Base-by-base conservation (phyloP, 495 filamentous ascomycete genomes). In the Amorphotheca resinae region DNA sequence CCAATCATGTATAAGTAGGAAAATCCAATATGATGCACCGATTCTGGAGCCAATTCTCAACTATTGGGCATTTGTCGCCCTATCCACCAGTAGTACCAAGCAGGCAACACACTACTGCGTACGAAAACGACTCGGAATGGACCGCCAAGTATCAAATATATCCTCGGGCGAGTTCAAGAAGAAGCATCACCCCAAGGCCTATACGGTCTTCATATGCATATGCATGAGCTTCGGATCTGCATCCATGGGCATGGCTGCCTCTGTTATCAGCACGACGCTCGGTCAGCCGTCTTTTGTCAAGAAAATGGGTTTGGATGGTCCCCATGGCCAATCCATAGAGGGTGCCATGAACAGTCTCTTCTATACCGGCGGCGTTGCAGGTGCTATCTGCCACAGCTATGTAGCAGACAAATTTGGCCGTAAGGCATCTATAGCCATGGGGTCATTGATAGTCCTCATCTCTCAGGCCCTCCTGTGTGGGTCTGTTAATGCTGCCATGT, bases 401-500 rank as follows among this genome's bases (percentile, higher is more conserved):
- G 18, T 37, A 8, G 14, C 21, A 1, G 38, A 55, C 28, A 39
- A 43, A 42, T 59, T 14, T 16, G 56, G 53, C 1, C 41, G 53
- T n/a, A 59, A 56, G 32, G 42, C 46, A 38, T 34, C 43, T 15
- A 51, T 57, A 17, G 42, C 47, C 22, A 33, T 46, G 35, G 33
- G 43, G 22, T 25, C 42, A 3, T 5, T 33, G 12, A 11, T 47
- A 4, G 22, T 38, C 3, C 4, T 60, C 26, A 38, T 62, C 18
- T 51, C 53, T 9, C 53, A 55, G 3, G 55, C 55, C 8, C 35
- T 55, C 12, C 42, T 53, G 15, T 46, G 57, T 4, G 59, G 49
- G 7, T 47, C 32, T 14, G 40, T 41, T 11, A 46, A 55, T 34
- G 36, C 51, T 26, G 52, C 17, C 3, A 43, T 48, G 38, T 55